A percentile compares a stretch with the other conserved stretches of the same genome.
Conservation (phyloP, 768 basidiomycete genomes). For the Podaxis carcinomalis region DNA sequence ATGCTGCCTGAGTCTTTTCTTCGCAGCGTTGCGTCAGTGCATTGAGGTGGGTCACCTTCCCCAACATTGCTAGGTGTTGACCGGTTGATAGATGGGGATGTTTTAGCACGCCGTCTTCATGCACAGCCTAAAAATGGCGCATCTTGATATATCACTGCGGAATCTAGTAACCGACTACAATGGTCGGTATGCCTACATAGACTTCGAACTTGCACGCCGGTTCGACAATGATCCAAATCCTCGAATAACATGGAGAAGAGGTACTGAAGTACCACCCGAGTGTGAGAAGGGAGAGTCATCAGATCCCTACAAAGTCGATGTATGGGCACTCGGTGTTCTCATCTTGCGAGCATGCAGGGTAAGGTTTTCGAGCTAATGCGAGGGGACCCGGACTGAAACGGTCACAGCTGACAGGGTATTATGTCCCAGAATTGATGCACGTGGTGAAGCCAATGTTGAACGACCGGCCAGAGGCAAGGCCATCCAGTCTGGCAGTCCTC, state of each 20-base stretch:
- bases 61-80: neutral
- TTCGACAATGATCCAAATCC: slow-evolving; percentile 37
- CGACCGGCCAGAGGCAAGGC: slow-evolving; percentile 45
- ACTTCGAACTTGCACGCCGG: slow-evolving; percentile 63
- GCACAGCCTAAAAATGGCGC: slow-evolving; percentile 61
- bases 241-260: slow-evolving; percentile 39
- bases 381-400: slow-evolving; percentile 10
- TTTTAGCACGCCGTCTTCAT: slow-evolving; percentile 64
- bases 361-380: slow-evolving; percentile 13
- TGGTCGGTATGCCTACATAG: slow-evolving; percentile 68
- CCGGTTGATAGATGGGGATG: neutral
- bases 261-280: slow-evolving; percentile 72
- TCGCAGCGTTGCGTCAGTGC: slow-evolving; percentile 58
- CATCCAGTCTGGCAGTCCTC: slow-evolving; percentile 44
- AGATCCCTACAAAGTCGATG: slow-evolving; percentile 69
- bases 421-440: slow-evolving; percentile 55
- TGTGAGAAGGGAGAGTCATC: slow-evolving; percentile 43
- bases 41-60: slow-evolving; percentile 48
- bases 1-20: slow-evolving; percentile 47
- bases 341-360: slow-evolving; percentile 67
- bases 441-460: slow-evolving; percentile 60
- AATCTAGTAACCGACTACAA: slow-evolving; percentile 66
- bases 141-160: slow-evolving; percentile 67
- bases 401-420: slow-evolving; percentile 49
- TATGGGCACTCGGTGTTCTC: slow-evolving; percentile 67